Base-by-base conservation (phyloP, 2,329 filamentous ascomycete species). In the Orbilia quercus region DNA sequence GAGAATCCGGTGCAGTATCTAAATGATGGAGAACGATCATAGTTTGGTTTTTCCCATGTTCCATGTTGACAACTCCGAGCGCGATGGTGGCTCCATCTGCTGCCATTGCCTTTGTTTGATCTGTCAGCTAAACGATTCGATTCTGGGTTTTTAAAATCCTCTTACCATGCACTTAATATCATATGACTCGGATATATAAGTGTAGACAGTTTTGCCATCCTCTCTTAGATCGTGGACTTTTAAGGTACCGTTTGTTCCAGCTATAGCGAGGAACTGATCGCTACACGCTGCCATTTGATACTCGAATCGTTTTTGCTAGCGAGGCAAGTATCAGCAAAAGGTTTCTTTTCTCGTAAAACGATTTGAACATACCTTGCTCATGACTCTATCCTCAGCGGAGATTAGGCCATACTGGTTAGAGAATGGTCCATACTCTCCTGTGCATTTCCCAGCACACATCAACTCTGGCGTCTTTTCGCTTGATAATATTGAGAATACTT, bases 121-220 rank as follows among this genome's bases (percentile, higher is more conserved):
- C 14, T 25, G 25, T 74, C 63, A 74, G 50, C 11, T 11, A 20
- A n/a, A 40, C 7, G 25, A 50, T 34, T 63, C 25, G 3, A 16
- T 22, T 11, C 6, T 5, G 0, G n/a, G n/a, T 40, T 7, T 31
- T 28, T 18, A 2, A 18, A 20, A 31, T 31, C 28, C 7, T 18
- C 70, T 58, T 62, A 74, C 70, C 70, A 74, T 57, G 51, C 70
- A 74, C 34, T 69, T 67, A 23, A 74, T 69, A 59, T 74, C 70
- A n/a, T 66, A 74, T 34, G 70, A 63, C 50, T 74, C 70, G 22
- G 70, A 74, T 57, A 74, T 59, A 20, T 74, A 74, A 42, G 70
- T 69, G 50, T 74, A 74, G 34, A 69, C 64, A 2, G 70, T 67
- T 23, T 55, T 34, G 9, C 70, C 70, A 59, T 69, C 63, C 45